Evolutionary conservation across 2,329 filamentous ascomycete species (phyloP), one percentile per base, ranked within the genome.

Genomic region (Trichoderma asperellum): DNA sequence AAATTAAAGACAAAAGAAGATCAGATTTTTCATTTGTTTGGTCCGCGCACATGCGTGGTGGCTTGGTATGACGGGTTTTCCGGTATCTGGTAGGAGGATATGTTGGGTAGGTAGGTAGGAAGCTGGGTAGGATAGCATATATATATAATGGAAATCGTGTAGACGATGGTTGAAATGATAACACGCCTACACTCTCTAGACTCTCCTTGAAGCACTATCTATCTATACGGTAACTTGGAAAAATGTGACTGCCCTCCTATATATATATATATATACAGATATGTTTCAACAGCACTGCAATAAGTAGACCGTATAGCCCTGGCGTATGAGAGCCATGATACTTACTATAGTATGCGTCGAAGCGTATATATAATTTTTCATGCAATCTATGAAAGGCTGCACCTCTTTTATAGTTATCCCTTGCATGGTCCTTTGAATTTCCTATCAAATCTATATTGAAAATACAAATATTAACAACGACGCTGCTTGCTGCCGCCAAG

Each of bases 71-170:
- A 29, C 34, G 35, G 40, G 55, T 49, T 57, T 63, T 40, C 27
- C 35, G 35, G 34, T 43, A 32, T 49, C n/a, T 58, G 55, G 62
- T 34, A 35, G 64, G 52, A 66, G 40, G 57, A 40, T 37, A 10
- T 67, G 56, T 52, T 58, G 61, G 47, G 24, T 66, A 57, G 63
- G 55, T 52, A 66, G 63, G 63, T 65, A 65, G 63, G 63, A 57
- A 65, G 63, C 52, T 65, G 57, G 62, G 62, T 59, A 67, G 64
- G 27, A 57, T 57, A 57, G 55, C 47, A 49, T 49, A 49, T 49
- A 49, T 49, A 49, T 49, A 49, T 67, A 67, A 52, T 67, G 47
- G 34, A 64, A 43, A 24, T 58, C 14, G 27, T 66, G 21, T 35
- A 58, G n/a, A 11, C 53, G 52, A 47, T 47, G 18, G 21, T n/a